phyloP scores from a whole-genome alignment of 495 filamentous ascomycete genomes.

The Trichoderma reesei region DNA sequence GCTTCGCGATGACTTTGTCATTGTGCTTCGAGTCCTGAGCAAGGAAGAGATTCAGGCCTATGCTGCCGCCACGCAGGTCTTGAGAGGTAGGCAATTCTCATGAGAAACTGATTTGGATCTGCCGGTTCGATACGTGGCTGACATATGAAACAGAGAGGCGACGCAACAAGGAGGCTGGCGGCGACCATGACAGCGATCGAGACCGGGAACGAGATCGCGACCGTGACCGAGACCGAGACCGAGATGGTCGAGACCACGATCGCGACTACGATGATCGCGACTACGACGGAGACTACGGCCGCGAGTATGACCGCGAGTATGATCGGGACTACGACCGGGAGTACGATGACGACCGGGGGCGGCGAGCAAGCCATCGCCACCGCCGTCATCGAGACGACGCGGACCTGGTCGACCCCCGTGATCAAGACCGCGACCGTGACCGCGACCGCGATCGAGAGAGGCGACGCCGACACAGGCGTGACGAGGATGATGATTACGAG shows the following conservation, averaged over 20 bases:
- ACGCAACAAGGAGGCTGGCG: conserved; percentile 19
- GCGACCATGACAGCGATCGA: conserved; percentile 15
- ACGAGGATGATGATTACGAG: conserved; percentile 16
- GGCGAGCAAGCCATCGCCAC: conserved; percentile 19
- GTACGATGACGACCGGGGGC: conserved; percentile 23
- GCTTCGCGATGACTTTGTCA: conserved; percentile 71
- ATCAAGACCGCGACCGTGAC: conserved; percentile 18
- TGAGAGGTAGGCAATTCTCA: conserved; percentile 54
- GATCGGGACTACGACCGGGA: conserved; percentile 19
- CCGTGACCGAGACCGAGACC: conserved; percentile 9
- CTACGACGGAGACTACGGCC: conserved; percentile 27
- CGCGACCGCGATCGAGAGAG: conserved; percentile 15
- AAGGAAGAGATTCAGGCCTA: conserved; percentile 77
- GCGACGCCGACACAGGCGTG: conserved; percentile 13
- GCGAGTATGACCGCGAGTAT: conserved; percentile 17
- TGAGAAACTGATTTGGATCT: no score
- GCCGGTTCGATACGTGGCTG: conserved; percentile 2
- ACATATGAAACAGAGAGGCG: conserved; percentile 5
- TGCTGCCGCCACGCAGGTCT: conserved; percentile 61
- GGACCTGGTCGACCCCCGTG: conserved; percentile 10
- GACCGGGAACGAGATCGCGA: not conserved
- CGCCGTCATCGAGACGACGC: conserved; percentile 21
- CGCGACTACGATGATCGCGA: conserved; percentile 15
- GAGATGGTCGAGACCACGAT: conserved; percentile 3
- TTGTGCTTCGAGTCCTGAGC: conserved; percentile 68